phyloP scores from a whole-genome alignment of 2,329 filamentous ascomycete species.

The Pseudopithomyces maydicus region DNA sequence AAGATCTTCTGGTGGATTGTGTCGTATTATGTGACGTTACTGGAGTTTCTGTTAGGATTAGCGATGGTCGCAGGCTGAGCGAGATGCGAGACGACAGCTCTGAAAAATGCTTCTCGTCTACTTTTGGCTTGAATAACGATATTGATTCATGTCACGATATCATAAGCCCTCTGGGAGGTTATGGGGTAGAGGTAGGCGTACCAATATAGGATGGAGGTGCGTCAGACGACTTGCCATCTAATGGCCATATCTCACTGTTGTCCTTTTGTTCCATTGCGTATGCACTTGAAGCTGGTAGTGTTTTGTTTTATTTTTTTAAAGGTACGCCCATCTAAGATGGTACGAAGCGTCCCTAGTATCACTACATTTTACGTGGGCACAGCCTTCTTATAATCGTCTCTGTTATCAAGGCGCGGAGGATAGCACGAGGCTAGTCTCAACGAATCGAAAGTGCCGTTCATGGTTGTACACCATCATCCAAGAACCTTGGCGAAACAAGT shows the following conservation, averaged over 20 bases:
- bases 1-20: background rate
- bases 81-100: background rate
- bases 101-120: too few species aligned
- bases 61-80: background rate
- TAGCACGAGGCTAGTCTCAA: background rate
- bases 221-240: background rate
- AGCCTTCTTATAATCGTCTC: background rate
- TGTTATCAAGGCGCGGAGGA: background rate
- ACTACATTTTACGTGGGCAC: too few species aligned
- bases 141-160: too few species aligned
- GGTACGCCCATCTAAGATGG: background rate
- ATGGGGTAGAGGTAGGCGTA: background rate
- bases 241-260: background rate
- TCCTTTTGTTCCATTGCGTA: background rate
- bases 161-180: too few species aligned
- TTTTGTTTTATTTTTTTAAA: too few species aligned
- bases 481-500: background rate
- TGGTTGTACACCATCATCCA: background rate
- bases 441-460: background rate
- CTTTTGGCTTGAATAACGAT: too few species aligned
- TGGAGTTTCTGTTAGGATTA: background rate
- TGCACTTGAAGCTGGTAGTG: background rate
- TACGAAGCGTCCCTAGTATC: too few species aligned
- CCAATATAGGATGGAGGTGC: background rate
- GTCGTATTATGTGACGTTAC: background rate